Percentiles rank a stretch among this genome's conserved stretches.
Conservation (phyloP, 306 rosid genomes). For the Senna siamea region DNA sequence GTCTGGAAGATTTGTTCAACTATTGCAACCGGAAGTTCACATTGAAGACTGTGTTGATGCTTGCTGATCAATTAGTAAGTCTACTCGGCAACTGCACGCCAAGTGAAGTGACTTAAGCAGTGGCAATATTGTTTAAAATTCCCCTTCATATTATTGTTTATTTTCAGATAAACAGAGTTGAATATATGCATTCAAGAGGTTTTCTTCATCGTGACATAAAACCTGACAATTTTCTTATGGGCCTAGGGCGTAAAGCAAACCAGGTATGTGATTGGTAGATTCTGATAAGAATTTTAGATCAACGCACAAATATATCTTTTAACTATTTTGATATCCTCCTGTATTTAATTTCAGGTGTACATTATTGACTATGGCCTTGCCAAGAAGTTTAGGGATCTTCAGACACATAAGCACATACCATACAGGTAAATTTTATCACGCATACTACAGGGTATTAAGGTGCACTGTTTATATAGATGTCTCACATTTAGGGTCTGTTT, state of each 20-base stretch:
- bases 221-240: conserved; percentile 99
- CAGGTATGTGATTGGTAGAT: conserved; percentile 61
- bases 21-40: conserved; percentile 92
- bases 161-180: conserved; percentile 94
- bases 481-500: conserved; percentile 1
- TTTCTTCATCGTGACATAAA: conserved; percentile 99
- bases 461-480: background rate
- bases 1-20: conserved; percentile 97
- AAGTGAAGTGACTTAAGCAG: conserved; percentile 29
- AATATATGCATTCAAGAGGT: conserved; percentile 98
- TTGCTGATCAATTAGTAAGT: conserved; percentile 98
- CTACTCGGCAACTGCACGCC: conserved; percentile 23
- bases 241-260: conserved; percentile 98
- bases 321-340: conserved; percentile 30
- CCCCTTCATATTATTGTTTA: conserved; percentile 27
- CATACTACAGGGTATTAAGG: conserved; percentile 21
- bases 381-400: conserved; percentile 96
- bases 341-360: conserved; percentile 69
- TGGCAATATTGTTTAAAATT: conserved; percentile 20
- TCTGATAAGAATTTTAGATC: conserved; percentile 23
- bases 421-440: conserved; percentile 68
- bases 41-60: conserved; percentile 93
- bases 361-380: conserved; percentile 96
- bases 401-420: conserved; percentile 93
- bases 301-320: conserved; percentile 14